Percentiles rank a stretch among this genome's conserved stretches.
Evolutionary conservation across 352 stramenopile genomes (phyloP).

Genomic region (Phytophthora brassicae): DNA sequence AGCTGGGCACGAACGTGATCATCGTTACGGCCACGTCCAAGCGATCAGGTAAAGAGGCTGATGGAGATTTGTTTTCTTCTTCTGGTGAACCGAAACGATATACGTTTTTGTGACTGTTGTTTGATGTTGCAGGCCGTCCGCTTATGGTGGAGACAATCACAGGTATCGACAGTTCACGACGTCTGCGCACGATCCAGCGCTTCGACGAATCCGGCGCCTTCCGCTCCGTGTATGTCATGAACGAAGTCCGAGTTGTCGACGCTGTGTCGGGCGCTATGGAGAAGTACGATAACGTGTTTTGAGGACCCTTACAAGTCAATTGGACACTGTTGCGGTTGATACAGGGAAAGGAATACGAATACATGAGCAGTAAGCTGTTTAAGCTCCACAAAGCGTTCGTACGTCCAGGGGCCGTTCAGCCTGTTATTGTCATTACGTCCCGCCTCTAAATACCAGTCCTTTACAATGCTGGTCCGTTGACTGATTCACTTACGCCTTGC

Average conservation of each 20-base stretch:
- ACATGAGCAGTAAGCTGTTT: neutral
- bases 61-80: too few relatives aligned
- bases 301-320: too few relatives aligned
- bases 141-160: conserved; percentile 88
- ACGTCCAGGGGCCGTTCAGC: conserved; percentile 11
- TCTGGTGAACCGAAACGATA: too few relatives aligned
- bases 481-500: conserved; percentile 32
- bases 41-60: conserved; percentile 52
- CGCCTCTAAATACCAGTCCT: conserved; percentile 28
- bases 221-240: conserved; percentile 89
- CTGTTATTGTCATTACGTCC: conserved; percentile 4
- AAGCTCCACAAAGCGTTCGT: conserved; percentile 2
- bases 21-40: conserved; percentile 87
- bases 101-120: neutral
- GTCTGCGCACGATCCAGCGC: conserved; percentile 82
- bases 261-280: conserved; percentile 87
- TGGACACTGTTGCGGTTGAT: too few relatives aligned
- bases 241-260: conserved; percentile 82
- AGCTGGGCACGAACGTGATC: conserved; percentile 79
- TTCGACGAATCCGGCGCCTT: conserved; percentile 87
- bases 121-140: conserved; percentile 46
- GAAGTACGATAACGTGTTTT: conserved; percentile 87
- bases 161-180: conserved; percentile 75
- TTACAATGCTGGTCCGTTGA: conserved; percentile 2
- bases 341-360: conserved; percentile 4